phyloP scores from a whole-genome alignment of 106 monocot species.

The Gastrodia elata region DNA sequence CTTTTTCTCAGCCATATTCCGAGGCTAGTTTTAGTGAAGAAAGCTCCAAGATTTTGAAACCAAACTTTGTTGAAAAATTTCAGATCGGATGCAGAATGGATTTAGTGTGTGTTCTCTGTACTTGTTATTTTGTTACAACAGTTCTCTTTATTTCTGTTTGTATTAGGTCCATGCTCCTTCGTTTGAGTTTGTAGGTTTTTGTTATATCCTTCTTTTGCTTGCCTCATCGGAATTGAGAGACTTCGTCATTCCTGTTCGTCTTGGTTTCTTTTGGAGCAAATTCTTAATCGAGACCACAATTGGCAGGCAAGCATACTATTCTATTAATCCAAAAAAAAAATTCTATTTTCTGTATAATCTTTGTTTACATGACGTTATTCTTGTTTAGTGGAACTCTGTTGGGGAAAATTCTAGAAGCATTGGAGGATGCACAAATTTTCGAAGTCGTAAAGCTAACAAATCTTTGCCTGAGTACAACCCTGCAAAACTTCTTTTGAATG shows the following conservation, averaged over 20 bases:
- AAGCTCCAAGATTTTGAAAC: slow-evolving; percentile 20
- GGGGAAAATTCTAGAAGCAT: slow-evolving; percentile 35
- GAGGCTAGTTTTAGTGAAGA: slow-evolving; percentile 19
- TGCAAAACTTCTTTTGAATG: slow-evolving; percentile 69
- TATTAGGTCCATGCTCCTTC: neutral
- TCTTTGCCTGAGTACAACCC: slow-evolving; percentile 50
- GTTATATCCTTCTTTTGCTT: slow-evolving; percentile 80
- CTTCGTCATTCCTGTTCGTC: slow-evolving; percentile 73
- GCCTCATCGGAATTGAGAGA: slow-evolving; percentile 80
- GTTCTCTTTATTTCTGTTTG: neutral
- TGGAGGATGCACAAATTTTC: slow-evolving; percentile 23
- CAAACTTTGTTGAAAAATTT: slow-evolving; percentile 27
- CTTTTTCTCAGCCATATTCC: slow-evolving; percentile 47
- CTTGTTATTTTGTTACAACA: neutral
- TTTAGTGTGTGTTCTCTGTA: slow-evolving; percentile 56
- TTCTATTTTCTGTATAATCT: neutral
- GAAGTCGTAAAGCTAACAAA: slow-evolving; percentile 21
- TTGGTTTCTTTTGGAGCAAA: slow-evolving; percentile 93
- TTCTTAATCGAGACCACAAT: slow-evolving; percentile 56
- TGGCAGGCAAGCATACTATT: slow-evolving; percentile 53
- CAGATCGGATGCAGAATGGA: slow-evolving; percentile 58
- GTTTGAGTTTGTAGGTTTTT: slow-evolving; percentile 37
- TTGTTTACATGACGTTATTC: neutral
- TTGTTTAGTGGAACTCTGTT: slow-evolving; percentile 56
- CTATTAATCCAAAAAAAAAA: neutral